A percentile compares a stretch with the other conserved stretches of the same genome.
These are phyloP conservation scores for Hypoxylon crocopeplum DNA, from an alignment of 495 filamentous ascomycete genomes.

Conservation along the genomic window DNA sequence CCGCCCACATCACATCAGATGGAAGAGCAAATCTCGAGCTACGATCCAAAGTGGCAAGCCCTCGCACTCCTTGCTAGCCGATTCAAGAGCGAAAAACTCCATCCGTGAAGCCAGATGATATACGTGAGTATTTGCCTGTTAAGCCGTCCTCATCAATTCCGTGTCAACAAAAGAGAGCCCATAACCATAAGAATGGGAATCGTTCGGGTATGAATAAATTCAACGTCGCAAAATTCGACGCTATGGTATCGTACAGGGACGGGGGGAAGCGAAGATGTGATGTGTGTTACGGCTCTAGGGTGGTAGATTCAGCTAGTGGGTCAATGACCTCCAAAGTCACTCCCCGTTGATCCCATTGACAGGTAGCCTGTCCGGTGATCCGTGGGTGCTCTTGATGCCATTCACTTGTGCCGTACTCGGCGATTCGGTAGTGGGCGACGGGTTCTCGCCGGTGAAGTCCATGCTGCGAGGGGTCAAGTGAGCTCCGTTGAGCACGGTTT, in stretches of 20 bases:
- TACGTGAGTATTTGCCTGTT: conserved; percentile 35
- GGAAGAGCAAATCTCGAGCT: conserved; percentile 26
- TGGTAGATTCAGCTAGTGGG: neutral
- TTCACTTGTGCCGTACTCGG: conserved; percentile 30
- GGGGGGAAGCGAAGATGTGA: conserved; percentile 11
- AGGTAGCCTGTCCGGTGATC: conserved; percentile 25
- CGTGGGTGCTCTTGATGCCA: conserved; percentile 33
- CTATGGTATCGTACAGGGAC: conserved; percentile 32
- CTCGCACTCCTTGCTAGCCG: conserved; percentile 18
- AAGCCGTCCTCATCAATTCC: conserved; percentile 37
- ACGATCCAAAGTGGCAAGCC: conserved; percentile 29
- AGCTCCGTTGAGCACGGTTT: conserved; percentile 33
- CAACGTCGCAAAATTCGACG: conserved; percentile 18
- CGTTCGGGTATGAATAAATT: conserved; percentile 21
- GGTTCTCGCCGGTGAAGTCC: conserved; percentile 33
- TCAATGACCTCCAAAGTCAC: conserved; percentile 13
- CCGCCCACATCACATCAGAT: conserved; percentile 26
- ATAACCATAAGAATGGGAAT: conserved; percentile 14
- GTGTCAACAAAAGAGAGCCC: conserved; percentile 36
- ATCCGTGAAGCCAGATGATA: conserved; percentile 38
- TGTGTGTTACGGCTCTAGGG: neutral
- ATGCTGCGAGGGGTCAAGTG: conserved; percentile 42
- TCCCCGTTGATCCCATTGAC: conserved; percentile 32
- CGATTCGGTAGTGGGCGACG: conserved; percentile 33
- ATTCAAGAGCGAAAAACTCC: conserved; percentile 39